Base-by-base conservation (phyloP, 1,139 yeast genomes). In the Geotrichum europaeum region DNA sequence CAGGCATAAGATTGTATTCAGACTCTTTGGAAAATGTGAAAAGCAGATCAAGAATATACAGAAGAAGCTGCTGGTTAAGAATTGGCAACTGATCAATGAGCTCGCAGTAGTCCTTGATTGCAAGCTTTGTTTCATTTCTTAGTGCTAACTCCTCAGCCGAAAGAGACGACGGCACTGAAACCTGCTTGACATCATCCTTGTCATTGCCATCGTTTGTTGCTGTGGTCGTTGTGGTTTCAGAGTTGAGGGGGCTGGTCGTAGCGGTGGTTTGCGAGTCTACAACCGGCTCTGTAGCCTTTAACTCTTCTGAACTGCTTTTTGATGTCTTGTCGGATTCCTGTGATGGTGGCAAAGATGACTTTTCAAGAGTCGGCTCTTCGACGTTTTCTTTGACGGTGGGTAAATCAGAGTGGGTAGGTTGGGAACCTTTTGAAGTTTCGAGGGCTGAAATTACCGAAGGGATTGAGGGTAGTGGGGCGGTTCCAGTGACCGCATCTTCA, bases 11-110 rank as follows among this genome's bases (percentile, higher is more conserved):
- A 72, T 92, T 94, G 62, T 83, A 84, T 55, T 82, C 84, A 10
- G 94, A 80, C 69, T 88, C 86, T 64, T 88, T 84, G 58, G 92
- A 89, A 66, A 94, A 96, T 78, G 91, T 83, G 12, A 96, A 88
- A 62, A 94, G 78, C 66, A 95, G 78, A 74, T 94, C 99, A 67
- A 94, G 76, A 32, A 95, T 83, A 75, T 95, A 94, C 67, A 92
- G 87, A n/a, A 94, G 78, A 51, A 94, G 78, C 70, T 94, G 97
- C 65, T 87, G 85, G 57, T 94, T 86, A 45, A 86, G 76, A 6
- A 78, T 78, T 0, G 96, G 96, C 58, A 90, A 78, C 59, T 78
- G 76, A 61, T 84, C 83, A 56, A 94, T 85, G 67, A 91, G 78
- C 51, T 68, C 68, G 66, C 89, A 89, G 73, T 90, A 91, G 61